Evolutionary conservation across 192 early-diverging fungal species (phyloP), one percentile per base, ranked within the genome.

Genomic region (Coemansia sp.): DNA sequence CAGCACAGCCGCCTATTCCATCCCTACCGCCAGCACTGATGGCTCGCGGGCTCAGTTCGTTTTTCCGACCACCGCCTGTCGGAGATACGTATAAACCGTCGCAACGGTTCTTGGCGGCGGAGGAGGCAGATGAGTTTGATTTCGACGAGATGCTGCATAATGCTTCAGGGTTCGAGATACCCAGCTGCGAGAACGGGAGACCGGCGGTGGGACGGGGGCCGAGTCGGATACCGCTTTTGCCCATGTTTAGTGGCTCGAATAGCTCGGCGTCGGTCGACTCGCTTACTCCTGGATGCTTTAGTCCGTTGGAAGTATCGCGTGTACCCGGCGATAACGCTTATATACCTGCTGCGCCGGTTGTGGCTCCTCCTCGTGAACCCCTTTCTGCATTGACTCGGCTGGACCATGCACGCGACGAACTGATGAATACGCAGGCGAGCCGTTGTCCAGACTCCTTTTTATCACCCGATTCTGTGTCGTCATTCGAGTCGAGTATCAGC

Each of bases 131-230:
- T n/a, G 79, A 82, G 36, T 82, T 82, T 74, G 79, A 82, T 39
- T 82, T 82, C 51, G 74, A 75, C 41, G 62, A 69, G 19, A 76
- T 82, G 67, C 68, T 82, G 62, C 74, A 72, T 25, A 80, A 64
- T 36, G 79, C 67, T 27, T 62, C 78, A 9, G 25, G 44, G 32
- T 34, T 45, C 55, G 44, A 41, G 10, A 46, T 44, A 46, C 57
- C 63, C 23, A 59, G 63, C 62, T 63, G 55, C 64, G 67, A 70
- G 21, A 50, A 60, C 45, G 19, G 62, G 32, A 15, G 70, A 46
- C 25, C 44, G n/a, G 27, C 39, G 55, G 48, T 42, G 10, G 50
- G 23, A 3, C 21, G 25, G 25, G 25, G 23, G 6, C 7, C 48
- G 23, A 25, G 48, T 25, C 48, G 48, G 21, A 29, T 53, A 29